Conservation (phyloP, 2,329 filamentous ascomycete species). For the Cladosporium halotolerans region DNA sequence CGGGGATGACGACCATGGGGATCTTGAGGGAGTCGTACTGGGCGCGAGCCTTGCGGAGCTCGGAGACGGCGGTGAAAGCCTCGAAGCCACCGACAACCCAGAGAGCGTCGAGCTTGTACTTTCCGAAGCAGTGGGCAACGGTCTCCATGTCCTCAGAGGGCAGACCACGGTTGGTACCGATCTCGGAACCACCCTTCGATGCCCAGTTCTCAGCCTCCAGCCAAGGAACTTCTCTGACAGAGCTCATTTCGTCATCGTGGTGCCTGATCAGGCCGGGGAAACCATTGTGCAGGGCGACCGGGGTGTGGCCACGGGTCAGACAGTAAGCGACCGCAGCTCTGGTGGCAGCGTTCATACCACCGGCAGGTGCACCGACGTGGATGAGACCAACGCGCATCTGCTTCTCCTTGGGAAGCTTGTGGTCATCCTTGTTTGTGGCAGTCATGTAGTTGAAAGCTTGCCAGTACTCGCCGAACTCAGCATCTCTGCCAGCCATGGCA, state of each 20-base stretch:
- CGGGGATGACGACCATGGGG: conserved; percentile 82
- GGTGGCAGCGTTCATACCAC: conserved; percentile 96
- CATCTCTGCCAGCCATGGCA: conserved; percentile 83
- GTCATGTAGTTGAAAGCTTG: conserved; percentile 87
- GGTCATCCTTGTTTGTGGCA: conserved; percentile 65
- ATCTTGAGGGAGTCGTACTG: conserved; percentile 83
- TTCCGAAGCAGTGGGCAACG: conserved; percentile 74
- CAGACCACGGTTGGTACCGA: conserved; percentile 92
- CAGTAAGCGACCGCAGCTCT: conserved; percentile 91
- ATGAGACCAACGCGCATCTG: conserved; percentile 92
- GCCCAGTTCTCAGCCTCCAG: conserved; percentile 93
- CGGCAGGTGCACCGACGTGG: conserved; percentile 91
- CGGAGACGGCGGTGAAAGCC: conserved; percentile 84
- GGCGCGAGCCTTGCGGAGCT: conserved; percentile 73
- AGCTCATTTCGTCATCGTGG: conserved; percentile 71
- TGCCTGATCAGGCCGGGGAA: conserved; percentile 92
- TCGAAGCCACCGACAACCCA: conserved; percentile 91
- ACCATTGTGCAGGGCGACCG: conserved; percentile 89
- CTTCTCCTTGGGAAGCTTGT: conserved; percentile 65
- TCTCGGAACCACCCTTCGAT: conserved; percentile 93
- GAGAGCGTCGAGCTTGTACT: conserved; percentile 83
- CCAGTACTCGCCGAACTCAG: conserved; percentile 91
- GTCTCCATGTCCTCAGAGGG: conserved; percentile 80
- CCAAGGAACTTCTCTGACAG: conserved; percentile 84
- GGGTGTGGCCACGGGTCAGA: conserved; percentile 82